phyloP scores from a whole-genome alignment of 129 eudicot species.

The Artemisia tridentata region DNA sequence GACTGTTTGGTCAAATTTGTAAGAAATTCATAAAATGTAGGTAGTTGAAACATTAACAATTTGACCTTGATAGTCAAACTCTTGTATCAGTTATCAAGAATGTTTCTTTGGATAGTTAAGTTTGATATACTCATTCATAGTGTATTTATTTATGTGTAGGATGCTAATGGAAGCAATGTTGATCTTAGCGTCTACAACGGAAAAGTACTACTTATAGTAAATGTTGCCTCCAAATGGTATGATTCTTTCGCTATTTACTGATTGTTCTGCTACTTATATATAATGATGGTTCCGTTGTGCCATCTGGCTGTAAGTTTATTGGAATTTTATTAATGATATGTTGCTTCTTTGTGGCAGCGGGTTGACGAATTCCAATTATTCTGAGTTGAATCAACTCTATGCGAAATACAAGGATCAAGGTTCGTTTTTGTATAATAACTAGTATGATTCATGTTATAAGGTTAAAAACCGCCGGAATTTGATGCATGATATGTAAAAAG shows the following conservation, averaged over 20 bases:
- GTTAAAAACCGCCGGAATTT: background rate
- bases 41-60: background rate
- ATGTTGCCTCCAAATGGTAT: constrained; percentile 73
- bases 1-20: background rate
- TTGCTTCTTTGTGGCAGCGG: constrained; percentile 55
- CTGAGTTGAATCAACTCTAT: constrained; percentile 65
- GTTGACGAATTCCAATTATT: constrained; percentile 83
- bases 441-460: constrained; percentile 4
- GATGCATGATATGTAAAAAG: constrained; percentile 7
- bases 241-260: background rate
- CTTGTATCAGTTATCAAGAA: background rate
- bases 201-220: constrained; percentile 57
- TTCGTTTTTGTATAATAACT: constrained; percentile 19
- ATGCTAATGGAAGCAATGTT: constrained; percentile 48
- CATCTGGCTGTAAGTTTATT: background rate
- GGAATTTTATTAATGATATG: background rate
- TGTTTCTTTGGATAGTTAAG: constrained; percentile 2
- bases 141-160: constrained; percentile 25
- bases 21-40: background rate
- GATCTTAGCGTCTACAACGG: constrained; percentile 51
- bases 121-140: background rate
- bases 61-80: constrained; percentile 18
- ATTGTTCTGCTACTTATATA: background rate
- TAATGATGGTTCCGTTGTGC: background rate
- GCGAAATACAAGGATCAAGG: constrained; percentile 81